These are phyloP conservation scores for Aspergillus awamori DNA, from an alignment of 2,329 filamentous ascomycete genomes.

Conservation along the genomic window DNA sequence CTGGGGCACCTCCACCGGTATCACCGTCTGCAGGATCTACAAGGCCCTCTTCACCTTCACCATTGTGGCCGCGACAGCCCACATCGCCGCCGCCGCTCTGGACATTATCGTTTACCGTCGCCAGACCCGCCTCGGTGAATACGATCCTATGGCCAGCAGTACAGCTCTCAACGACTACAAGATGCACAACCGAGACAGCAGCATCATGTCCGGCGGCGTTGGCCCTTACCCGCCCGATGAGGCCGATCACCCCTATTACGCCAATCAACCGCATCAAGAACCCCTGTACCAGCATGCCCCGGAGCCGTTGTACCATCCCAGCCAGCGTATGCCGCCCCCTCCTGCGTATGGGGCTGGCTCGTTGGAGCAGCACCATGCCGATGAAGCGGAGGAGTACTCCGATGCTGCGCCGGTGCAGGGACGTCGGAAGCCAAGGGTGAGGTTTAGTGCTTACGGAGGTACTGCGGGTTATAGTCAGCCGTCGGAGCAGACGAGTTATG, in stretches of 20 bases:
- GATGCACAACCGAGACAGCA: constrained; percentile 30
- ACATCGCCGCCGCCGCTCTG: constrained; percentile 52
- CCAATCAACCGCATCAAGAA: constrained; percentile 6
- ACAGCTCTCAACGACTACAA: constrained; percentile 40
- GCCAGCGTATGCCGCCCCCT: not conserved
- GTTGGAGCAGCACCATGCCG: constrained; percentile 27
- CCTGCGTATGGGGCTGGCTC: constrained; percentile 3
- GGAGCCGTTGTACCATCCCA: not conserved
- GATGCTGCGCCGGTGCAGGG: constrained; percentile 28
- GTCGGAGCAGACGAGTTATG: constrained; percentile 40
- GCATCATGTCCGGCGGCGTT: constrained; percentile 17
- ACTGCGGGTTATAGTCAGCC: constrained; percentile 29
- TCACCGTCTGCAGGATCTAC: constrained; percentile 61
- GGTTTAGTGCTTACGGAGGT: constrained; percentile 27
- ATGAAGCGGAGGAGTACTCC: constrained; percentile 33
- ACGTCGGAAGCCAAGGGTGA: constrained; percentile 22
- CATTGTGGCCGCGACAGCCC: constrained; percentile 50
- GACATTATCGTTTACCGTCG: constrained; percentile 54
- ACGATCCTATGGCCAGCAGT: constrained; percentile 49
- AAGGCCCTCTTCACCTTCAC: constrained; percentile 63
- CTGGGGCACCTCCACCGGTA: constrained; percentile 59
- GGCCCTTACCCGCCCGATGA: constrained; percentile 16
- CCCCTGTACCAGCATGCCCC: not conserved
- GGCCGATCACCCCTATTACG: constrained; percentile 11
- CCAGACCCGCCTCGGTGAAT: constrained; percentile 51